These are phyloP conservation scores for Perkinsus olseni DNA, from an alignment of 169 alveolate species.

Conservation along the genomic window DNA sequence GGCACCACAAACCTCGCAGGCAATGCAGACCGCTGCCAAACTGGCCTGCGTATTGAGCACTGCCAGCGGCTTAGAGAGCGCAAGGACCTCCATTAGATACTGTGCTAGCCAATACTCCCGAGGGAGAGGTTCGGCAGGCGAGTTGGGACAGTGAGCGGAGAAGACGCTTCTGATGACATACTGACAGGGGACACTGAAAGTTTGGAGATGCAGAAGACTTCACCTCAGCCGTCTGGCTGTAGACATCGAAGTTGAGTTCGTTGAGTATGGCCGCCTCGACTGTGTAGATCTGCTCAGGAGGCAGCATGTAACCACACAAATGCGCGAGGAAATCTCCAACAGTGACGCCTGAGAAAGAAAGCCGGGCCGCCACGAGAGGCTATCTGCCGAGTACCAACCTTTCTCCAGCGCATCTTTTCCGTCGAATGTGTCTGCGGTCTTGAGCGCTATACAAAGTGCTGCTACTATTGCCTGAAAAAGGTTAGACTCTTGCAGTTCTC, in stretches of 20 bases:
- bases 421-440: not conserved
- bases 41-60: not conserved
- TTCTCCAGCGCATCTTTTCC: not conserved
- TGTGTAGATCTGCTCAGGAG: not conserved
- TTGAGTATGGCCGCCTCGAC: not conserved
- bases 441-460: not conserved
- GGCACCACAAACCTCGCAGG: not conserved
- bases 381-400: not conserved
- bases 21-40: not conserved
- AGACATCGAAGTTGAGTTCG: not conserved
- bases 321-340: not conserved
- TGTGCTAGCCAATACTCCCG: not conserved
- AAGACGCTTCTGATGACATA: not conserved
- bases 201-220: not conserved
- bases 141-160: not conserved
- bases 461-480: not conserved
- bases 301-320: not conserved
- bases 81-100: not conserved
- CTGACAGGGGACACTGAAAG: not conserved
- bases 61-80: not conserved
- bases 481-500: not conserved
- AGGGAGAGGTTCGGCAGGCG: not conserved
- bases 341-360: not conserved
- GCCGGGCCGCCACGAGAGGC: not conserved
- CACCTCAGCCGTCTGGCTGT: not conserved